These are phyloP conservation scores for Corymbia citriodora DNA, from an alignment of 441 rosid species.

Conservation along the genomic window DNA sequence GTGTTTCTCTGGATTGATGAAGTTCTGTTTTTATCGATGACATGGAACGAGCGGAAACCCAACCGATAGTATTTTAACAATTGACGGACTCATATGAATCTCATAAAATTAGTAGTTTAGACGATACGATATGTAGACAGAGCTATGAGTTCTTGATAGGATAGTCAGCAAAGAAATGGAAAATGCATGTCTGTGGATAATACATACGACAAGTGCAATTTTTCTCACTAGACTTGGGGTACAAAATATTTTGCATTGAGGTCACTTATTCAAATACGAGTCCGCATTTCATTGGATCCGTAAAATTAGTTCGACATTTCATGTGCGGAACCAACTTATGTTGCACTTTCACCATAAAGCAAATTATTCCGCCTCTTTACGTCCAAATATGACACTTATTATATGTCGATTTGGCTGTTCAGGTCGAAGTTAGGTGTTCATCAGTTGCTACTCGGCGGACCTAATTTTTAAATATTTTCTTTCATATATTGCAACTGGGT, in stretches of 20 bases:
- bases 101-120: background rate
- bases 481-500: background rate
- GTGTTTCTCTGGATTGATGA: background rate
- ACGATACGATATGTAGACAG: background rate
- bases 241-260: background rate
- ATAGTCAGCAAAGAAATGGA: background rate
- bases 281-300: background rate
- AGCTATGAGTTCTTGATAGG: background rate
- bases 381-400: background rate
- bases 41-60: background rate
- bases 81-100: background rate
- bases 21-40: background rate
- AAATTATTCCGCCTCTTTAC: background rate
- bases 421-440: background rate
- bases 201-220: too few relatives aligned
- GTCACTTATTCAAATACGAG: background rate
- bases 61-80: background rate
- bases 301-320: background rate
- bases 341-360: background rate
- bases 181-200: background rate
- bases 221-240: background rate
- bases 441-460: background rate
- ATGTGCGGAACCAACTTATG: background rate
- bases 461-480: background rate
- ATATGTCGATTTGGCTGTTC: background rate